Evolutionary conservation across 2,329 filamentous ascomycete genomes (phyloP).

Genomic region (Colletotrichum spinosum): DNA sequence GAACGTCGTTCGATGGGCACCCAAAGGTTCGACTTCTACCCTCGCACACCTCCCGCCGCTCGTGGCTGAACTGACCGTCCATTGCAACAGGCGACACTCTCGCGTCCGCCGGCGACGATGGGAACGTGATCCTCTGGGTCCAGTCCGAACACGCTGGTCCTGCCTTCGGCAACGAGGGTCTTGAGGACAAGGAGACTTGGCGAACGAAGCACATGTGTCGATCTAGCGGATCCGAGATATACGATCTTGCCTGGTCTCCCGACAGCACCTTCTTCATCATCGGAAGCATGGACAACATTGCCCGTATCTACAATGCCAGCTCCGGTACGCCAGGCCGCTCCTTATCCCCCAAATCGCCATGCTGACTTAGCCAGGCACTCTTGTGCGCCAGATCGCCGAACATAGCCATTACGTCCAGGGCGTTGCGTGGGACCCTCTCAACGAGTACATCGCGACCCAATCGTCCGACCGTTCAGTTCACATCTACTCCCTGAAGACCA

Average conservation of each 20-base stretch:
- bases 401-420: conserved; percentile 99
- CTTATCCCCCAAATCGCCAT: background rate
- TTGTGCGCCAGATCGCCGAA: conserved; percentile 94
- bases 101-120: conserved; percentile 95
- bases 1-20: conserved; percentile 96
- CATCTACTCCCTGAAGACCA: conserved; percentile 95
- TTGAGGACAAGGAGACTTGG: conserved; percentile 97
- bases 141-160: conserved; percentile 80
- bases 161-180: conserved; percentile 82
- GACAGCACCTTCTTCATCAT: conserved; percentile 97
- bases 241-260: conserved; percentile 99
- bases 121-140: conserved; percentile 96
- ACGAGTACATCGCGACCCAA: conserved; percentile 98
- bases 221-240: conserved; percentile 94
- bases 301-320: conserved; percentile 94
- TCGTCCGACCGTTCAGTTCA: conserved; percentile 98
- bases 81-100: conserved; percentile 82
- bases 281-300: conserved; percentile 99
- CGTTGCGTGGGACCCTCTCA: conserved; percentile 97
- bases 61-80: background rate
- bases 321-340: conserved; percentile 70
- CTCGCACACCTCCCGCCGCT: background rate
- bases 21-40: conserved; percentile 74
- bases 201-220: conserved; percentile 97
- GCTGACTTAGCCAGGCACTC: conserved; percentile 54